Conservation (phyloP, 805 yeast genomes). For the Pichia kluyveri region DNA sequence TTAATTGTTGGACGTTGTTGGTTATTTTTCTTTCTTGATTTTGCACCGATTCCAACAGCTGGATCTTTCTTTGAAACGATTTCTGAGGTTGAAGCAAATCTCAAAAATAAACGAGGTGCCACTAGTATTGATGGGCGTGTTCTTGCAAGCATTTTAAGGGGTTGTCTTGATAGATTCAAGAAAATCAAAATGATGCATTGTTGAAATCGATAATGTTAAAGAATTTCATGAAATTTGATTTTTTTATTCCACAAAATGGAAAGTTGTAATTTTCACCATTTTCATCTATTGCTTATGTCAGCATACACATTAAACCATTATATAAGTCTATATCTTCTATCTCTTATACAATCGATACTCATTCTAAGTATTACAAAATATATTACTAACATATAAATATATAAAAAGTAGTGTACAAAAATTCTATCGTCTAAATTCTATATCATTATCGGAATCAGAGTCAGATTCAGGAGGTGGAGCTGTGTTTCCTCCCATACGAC, state of each 20-base stretch:
- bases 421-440: not conserved
- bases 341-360: too few relatives aligned
- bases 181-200: too few relatives aligned
- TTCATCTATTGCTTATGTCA: too few relatives aligned
- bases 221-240: too few relatives aligned
- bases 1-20: conserved; percentile 25
- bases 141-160: conserved; percentile 1
- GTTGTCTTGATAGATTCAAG: not conserved
- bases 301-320: too few relatives aligned
- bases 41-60: conserved; percentile 6
- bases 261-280: too few relatives aligned
- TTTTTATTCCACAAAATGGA: too few relatives aligned
- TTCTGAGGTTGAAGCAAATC: conserved; percentile 7
- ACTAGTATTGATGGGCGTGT: not conserved
- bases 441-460: not conserved
- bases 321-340: too few relatives aligned
- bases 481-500: not conserved
- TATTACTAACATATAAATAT: not conserved
- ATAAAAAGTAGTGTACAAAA: not conserved
- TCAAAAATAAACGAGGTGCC: not conserved
- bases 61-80: conserved; percentile 6
- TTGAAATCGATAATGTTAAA: too few relatives aligned
- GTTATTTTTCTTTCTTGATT: conserved; percentile 10
- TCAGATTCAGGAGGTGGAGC: not conserved
- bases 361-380: too few relatives aligned